Conservation (phyloP, 495 filamentous ascomycete genomes). For the Neurospora sp. region DNA sequence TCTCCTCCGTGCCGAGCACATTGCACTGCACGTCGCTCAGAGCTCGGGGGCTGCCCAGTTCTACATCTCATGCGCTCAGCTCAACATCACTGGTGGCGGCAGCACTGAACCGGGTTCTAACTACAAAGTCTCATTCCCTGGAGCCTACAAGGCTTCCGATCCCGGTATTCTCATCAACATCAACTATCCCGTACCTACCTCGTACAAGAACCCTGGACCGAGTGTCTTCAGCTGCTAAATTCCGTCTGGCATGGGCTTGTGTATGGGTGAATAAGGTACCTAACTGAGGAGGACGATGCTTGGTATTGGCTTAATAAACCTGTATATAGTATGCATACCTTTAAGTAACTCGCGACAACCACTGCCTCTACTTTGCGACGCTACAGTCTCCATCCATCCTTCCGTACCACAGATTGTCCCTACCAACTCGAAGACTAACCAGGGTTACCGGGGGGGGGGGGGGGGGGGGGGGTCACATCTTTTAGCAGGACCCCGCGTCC, state of each 20-base stretch:
- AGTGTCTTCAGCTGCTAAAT: conserved; percentile 22
- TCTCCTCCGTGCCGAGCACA: conserved; percentile 49
- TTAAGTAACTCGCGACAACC: background rate
- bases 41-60: conserved; percentile 38
- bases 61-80: conserved; percentile 37
- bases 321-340: background rate
- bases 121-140: conserved; percentile 29
- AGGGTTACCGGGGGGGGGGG: too few species aligned
- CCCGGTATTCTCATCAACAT: conserved; percentile 36
- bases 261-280: conserved; percentile 4
- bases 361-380: background rate
- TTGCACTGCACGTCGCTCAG: conserved; percentile 40
- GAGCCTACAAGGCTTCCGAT: conserved; percentile 30
- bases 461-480: too few species aligned
- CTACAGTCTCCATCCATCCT: background rate
- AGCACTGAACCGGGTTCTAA: conserved; percentile 19
- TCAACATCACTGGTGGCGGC: conserved; percentile 30
- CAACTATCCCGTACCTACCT: conserved; percentile 30
- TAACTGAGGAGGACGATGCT: background rate
- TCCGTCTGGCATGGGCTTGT: conserved; percentile 16
- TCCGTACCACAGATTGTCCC: background rate
- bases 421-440: background rate
- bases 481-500: background rate
- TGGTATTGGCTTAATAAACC: background rate
- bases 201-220: conserved; percentile 38